Conservation (phyloP, 352 stramenopile species). For the Pythium inflatum region DNA sequence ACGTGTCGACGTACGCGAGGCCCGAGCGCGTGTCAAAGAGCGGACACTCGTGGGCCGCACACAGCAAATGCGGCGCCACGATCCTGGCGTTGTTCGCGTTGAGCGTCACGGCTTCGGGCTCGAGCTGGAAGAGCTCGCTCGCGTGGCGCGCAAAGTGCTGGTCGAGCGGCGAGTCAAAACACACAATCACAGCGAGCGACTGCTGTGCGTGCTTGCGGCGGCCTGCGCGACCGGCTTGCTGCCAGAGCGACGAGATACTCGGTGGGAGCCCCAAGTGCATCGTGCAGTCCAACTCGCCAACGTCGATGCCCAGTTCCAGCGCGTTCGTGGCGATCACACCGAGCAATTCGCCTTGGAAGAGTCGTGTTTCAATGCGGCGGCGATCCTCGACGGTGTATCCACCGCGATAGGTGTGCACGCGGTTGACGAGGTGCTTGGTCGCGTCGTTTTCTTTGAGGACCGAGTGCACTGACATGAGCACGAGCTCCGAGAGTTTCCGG, state of each 20-base stretch:
- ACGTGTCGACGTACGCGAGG: conserved; percentile 65
- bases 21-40: conserved; percentile 76
- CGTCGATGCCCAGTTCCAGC: conserved; percentile 97
- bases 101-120: conserved; percentile 79
- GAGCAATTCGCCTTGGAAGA: conserved; percentile 95
- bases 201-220: conserved; percentile 69
- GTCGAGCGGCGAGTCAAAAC: conserved; percentile 94
- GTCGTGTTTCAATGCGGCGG: conserved; percentile 92
- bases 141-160: conserved; percentile 87
- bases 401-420: conserved; percentile 94
- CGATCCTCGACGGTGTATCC: conserved; percentile 94
- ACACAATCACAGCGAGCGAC: conserved; percentile 94
- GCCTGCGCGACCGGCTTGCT: conserved; percentile 96
- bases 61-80: conserved; percentile 93
- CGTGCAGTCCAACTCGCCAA: conserved; percentile 94
- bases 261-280: conserved; percentile 96
- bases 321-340: conserved; percentile 96
- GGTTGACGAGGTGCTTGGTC: conserved; percentile 55
- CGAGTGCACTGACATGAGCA: conserved; percentile 86
- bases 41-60: conserved; percentile 91
- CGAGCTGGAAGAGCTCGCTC: conserved; percentile 65
- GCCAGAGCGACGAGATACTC: conserved; percentile 93
- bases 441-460: conserved; percentile 51
- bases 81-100: conserved; percentile 89
- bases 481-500: conserved; percentile 93